phyloP scores from a whole-genome alignment of 495 filamentous ascomycete genomes.

The Penicillium simplicissimum region DNA sequence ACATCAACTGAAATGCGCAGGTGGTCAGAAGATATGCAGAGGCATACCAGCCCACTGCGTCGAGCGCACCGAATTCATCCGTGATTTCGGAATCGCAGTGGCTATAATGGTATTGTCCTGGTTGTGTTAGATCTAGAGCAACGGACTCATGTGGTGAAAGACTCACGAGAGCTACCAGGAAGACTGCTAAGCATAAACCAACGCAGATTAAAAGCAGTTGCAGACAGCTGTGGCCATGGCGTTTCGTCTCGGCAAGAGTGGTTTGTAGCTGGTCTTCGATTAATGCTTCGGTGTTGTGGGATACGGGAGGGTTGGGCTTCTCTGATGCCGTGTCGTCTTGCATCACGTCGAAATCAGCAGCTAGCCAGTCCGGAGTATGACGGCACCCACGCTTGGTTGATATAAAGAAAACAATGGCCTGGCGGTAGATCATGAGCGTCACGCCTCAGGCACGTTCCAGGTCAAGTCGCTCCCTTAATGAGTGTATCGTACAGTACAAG shows the following conservation, averaged over 20 bases:
- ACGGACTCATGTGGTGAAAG: not conserved
- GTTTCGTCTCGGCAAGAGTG: not conserved
- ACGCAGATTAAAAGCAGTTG: not conserved
- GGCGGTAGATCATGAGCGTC: not conserved
- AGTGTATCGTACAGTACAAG: not conserved
- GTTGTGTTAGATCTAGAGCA: not conserved
- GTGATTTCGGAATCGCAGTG: constrained; percentile 25
- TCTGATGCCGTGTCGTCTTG: not conserved
- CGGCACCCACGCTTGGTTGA: too few species aligned
- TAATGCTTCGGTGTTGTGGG: not conserved
- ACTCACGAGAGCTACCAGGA: not conserved
- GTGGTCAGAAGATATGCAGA: constrained; percentile 15
- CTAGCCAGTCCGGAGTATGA: not conserved
- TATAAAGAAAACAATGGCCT: too few species aligned
- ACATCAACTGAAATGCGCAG: constrained; percentile 12
- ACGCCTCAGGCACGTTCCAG: not conserved
- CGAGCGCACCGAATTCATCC: constrained; percentile 14
- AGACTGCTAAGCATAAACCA: not conserved
- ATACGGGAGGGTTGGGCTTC: not conserved
- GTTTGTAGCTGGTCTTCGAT: not conserved
- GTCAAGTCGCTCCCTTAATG: not conserved
- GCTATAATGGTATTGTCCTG: constrained; percentile 10
- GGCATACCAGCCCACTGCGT: constrained; percentile 16
- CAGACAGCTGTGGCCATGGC: not conserved
- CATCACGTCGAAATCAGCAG: not conserved